A percentile compares a stretch with the other conserved stretches of the same genome.
These are phyloP conservation scores for Xylariomycetidae sp. DNA, from an alignment of 2,329 filamentous ascomycete species.

Conservation along the genomic window DNA sequence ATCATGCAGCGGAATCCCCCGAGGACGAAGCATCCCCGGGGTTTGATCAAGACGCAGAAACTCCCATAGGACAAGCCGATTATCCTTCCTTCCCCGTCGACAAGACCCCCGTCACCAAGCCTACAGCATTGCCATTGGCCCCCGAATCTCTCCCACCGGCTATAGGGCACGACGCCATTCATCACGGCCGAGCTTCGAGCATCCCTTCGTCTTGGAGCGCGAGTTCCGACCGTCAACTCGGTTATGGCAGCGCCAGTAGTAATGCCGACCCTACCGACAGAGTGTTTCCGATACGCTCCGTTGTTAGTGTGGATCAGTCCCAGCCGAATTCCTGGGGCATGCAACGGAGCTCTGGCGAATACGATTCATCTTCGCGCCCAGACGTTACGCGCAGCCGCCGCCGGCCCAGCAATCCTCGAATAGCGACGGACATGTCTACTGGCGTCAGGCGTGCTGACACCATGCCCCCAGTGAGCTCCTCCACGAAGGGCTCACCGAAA, in stretches of 20 bases:
- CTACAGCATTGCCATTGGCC: conserved; percentile 3
- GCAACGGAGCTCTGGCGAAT: conserved; percentile 32
- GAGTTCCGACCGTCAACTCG: conserved; percentile 36
- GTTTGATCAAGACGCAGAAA: conserved; percentile 1
- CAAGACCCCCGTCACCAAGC: conserved; percentile 1
- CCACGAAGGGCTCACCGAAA: conserved; percentile 10
- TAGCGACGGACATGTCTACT: conserved; percentile 20
- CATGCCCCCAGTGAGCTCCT: conserved; percentile 5
- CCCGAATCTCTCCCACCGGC: conserved; percentile 2
- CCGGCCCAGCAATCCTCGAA: conserved; percentile 24
- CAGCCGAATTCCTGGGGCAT: conserved; percentile 26
- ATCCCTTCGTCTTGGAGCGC: conserved; percentile 37
- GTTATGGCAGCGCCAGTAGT: conserved; percentile 24
- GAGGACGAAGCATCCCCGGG: conserved; percentile 1
- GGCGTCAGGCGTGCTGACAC: conserved; percentile 13
- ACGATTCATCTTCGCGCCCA: conserved; percentile 32
- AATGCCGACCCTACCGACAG: conserved; percentile 45
- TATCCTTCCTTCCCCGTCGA: conserved; percentile 3
- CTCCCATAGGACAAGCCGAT: conserved; percentile 2
- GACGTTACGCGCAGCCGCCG: conserved; percentile 26
- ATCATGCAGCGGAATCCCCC: no score
- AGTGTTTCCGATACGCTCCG: conserved; percentile 79
- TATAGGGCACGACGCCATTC: conserved; percentile 1
- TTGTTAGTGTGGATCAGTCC: conserved; percentile 61
- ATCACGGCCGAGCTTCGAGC: conserved; percentile 6